Conservation (phyloP, 2,329 filamentous ascomycete species). For the Phaeophleospora eucalypticola region DNA sequence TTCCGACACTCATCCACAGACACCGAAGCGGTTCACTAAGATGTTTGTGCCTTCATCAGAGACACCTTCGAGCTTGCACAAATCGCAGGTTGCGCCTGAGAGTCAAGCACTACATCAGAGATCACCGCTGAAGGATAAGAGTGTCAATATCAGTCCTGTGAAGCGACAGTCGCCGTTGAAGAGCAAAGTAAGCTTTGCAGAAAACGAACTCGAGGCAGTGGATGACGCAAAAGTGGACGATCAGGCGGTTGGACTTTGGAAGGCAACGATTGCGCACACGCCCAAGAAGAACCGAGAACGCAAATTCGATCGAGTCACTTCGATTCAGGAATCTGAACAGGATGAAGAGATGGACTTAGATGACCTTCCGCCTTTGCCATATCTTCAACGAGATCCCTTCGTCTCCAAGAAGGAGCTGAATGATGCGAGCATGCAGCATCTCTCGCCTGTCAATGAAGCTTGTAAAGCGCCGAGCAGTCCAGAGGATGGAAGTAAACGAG, state of each 20-base stretch:
- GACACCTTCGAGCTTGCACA: constrained; percentile 15
- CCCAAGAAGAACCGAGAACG: constrained; percentile 5
- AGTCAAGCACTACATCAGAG: neutral
- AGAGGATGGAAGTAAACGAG: no score
- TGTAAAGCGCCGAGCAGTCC: no score
- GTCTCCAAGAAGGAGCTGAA: neutral
- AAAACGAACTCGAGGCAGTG: neutral
- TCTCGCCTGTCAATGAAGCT: no score
- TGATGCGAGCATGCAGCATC: no score
- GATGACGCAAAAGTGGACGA: neutral
- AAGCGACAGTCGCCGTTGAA: neutral
- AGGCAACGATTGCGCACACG: constrained; percentile 9
- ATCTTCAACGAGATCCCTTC: neutral
- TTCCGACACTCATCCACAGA: constrained; percentile 6
- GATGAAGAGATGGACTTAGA: constrained; percentile 9
- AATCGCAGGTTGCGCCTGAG: constrained; percentile 8
- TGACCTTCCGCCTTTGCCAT: neutral
- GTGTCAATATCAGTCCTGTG: constrained; percentile 8
- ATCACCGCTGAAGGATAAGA: constrained; percentile 20
- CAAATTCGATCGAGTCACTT: constrained; percentile 5
- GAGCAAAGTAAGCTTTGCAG: neutral
- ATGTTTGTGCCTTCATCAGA: constrained; percentile 18
- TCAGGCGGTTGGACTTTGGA: neutral
- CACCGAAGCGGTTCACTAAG: constrained; percentile 8
- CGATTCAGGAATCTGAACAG: constrained; percentile 14